phyloP scores from a whole-genome alignment of 1,284 basidiomycete species.

The Pterula multifida region DNA sequence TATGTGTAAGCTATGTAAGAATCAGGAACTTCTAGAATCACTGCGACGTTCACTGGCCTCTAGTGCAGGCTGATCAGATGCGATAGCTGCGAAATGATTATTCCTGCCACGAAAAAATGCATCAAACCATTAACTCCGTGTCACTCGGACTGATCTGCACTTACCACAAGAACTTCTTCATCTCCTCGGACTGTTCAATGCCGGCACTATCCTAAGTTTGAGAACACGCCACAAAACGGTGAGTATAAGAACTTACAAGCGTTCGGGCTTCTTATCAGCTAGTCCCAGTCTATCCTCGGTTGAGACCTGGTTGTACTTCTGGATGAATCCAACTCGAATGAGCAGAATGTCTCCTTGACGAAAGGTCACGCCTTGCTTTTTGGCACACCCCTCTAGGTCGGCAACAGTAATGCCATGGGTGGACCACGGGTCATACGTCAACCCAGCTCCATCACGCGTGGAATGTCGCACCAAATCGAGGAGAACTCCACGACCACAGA shows the following conservation, averaged over 20 bases:
- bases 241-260: constrained; percentile 28
- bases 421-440: constrained; percentile 58
- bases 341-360: constrained; percentile 49
- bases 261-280: constrained; percentile 29
- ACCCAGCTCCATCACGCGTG: constrained; percentile 24
- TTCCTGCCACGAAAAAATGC: constrained; percentile 36
- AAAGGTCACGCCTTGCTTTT: constrained; percentile 47
- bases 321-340: constrained; percentile 54
- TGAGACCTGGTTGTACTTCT: constrained; percentile 36
- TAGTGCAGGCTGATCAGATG: constrained; percentile 62
- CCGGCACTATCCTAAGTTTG: constrained; percentile 36
- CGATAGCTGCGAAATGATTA: constrained; percentile 66
- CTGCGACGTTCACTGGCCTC: constrained; percentile 34
- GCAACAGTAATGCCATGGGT: constrained; percentile 42
- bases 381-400: constrained; percentile 51
- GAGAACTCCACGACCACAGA: constrained; percentile 58
- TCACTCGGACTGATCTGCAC: constrained; percentile 10
- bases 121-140: too few species aligned
- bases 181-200: constrained; percentile 58
- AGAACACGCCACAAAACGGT: constrained; percentile 4
- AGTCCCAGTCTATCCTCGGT: constrained; percentile 38
- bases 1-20: too few species aligned
- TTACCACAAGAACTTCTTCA: constrained; percentile 60
- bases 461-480: constrained; percentile 51
- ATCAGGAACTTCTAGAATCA: too few species aligned